Evolutionary conservation across 73 alveolate genomes (phyloP).

Genomic region (Paramecium sexaurelia): DNA sequence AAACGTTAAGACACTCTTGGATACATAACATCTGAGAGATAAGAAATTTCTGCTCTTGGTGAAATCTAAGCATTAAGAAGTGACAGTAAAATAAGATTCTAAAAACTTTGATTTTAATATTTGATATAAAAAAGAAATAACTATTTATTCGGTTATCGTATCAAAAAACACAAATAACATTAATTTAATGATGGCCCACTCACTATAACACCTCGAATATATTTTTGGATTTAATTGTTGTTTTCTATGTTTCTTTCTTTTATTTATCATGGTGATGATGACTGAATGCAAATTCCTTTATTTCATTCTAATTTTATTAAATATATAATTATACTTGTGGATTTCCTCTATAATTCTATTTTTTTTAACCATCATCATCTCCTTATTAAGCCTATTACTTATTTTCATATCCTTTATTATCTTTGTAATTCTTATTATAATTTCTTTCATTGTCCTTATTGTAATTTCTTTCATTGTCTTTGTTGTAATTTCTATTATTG

Average conservation of each 20-base stretch:
- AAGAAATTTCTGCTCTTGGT: background rate
- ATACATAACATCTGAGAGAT: background rate
- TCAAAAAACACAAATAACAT: background rate
- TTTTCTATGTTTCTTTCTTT: background rate
- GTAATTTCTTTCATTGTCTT: background rate
- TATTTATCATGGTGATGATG: background rate
- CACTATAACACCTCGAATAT: background rate
- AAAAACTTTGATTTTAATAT: background rate
- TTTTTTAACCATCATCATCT: background rate
- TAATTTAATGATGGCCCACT: background rate
- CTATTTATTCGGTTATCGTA: background rate
- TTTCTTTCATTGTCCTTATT: background rate
- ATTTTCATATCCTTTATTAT: background rate
- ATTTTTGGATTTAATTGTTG: background rate
- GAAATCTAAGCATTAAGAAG: background rate
- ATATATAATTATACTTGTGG: background rate
- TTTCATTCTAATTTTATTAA: background rate
- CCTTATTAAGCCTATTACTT: background rate
- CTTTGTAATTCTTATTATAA: background rate
- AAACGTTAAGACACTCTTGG: background rate
- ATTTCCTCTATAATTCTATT: background rate
- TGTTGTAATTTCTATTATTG: background rate
- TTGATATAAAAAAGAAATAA: background rate
- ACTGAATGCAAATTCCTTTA: background rate
- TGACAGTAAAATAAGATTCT: background rate